Percentiles rank a stretch among this genome's conserved stretches.
Evolutionary conservation across 345 rosid genomes (phyloP).

Genomic region (Arabidopsis thaliana): TAIR10.1 NC_003074.8:2718501-2719000

Average conservation of each 20-base stretch:
- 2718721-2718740: neutral
- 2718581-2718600: conserved; percentile 91
- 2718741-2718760: conserved; percentile 12
- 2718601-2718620: conserved; percentile 98
- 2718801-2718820: neutral
- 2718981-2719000: conserved; percentile 12
- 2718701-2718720: conserved; percentile 11
- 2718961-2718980: neutral
- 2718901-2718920: neutral
- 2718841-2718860: neutral
- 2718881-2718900: neutral
- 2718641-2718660: conserved; percentile 63
- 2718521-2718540: conserved; percentile 97
- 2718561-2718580: conserved; percentile 94
- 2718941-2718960: conserved; percentile 35
- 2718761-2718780: conserved; percentile 29
- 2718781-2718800: conserved; percentile 12
- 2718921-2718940: conserved; percentile 36
- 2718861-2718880: neutral
- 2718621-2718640: conserved; percentile 98
- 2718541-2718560: conserved; percentile 90
- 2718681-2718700: no score
- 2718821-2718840: neutral
- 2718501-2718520: conserved; percentile 95
- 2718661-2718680: conserved; percentile 6